These are phyloP conservation scores for Agaricus bisporus DNA, from an alignment of 768 basidiomycete species.

Conservation along the genomic window DNA sequence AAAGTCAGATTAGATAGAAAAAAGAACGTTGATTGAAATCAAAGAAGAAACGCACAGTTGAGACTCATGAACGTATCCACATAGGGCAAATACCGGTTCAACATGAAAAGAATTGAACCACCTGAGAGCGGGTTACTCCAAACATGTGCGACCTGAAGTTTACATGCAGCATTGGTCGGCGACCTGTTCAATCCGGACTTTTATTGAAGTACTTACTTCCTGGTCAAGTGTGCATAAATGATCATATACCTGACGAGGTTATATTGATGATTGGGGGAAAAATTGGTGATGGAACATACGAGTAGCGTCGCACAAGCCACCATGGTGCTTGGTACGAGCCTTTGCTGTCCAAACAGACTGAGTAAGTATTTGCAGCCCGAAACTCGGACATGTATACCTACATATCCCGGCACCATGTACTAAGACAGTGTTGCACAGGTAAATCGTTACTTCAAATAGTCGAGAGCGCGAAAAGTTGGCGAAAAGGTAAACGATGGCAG, in stretches of 20 bases:
- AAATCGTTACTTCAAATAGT: neutral
- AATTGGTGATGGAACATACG: constrained; percentile 12
- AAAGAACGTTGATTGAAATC: neutral
- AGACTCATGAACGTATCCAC: constrained; percentile 31
- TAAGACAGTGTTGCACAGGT: neutral
- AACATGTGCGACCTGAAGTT: constrained; percentile 24
- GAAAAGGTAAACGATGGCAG: neutral
- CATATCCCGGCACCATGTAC: neutral
- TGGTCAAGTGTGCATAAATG: constrained; percentile 28
- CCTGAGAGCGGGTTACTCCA: constrained; percentile 25
- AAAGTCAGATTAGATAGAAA: neutral
- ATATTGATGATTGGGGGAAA: no score
- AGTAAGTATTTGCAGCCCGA: no score
- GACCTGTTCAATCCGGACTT: no score
- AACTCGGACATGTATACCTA: no score
- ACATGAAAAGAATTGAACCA: constrained; percentile 27
- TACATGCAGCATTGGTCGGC: no score
- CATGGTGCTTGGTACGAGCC: constrained; percentile 21
- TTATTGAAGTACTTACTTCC: constrained; percentile 18
- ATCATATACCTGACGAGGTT: constrained; percentile 25
- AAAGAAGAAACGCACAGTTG: constrained; percentile 17
- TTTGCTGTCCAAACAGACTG: constrained; percentile 4
- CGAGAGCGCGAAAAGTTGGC: neutral
- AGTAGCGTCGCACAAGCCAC: constrained; percentile 22
- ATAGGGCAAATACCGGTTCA: constrained; percentile 36